Conservation (phyloP, 2,329 filamentous ascomycete species). For the Malbranchea cinnamomea region DNA sequence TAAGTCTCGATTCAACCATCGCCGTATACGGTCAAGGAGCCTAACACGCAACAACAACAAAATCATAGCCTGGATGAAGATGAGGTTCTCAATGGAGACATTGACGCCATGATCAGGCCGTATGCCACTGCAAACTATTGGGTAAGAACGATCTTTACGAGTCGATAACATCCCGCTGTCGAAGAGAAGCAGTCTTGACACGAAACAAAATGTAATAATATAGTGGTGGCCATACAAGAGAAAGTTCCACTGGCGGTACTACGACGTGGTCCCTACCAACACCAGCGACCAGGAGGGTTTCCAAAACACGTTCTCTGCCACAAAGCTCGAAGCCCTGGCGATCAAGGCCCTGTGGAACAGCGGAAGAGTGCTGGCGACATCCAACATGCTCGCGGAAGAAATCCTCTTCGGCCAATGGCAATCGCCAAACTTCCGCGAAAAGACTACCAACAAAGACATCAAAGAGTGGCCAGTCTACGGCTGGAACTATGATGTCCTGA, state of each 20-base stretch:
- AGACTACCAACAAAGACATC: conserved; percentile 32
- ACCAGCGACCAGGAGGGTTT: conserved; percentile 33
- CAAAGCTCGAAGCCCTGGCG: conserved; percentile 28
- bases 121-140: conserved; percentile 39
- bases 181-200: no score
- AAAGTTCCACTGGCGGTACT: conserved; percentile 40
- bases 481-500: conserved; percentile 40
- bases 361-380: conserved; percentile 33
- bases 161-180: no score
- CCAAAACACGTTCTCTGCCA: conserved; percentile 38
- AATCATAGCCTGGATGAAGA: conserved; percentile 27
- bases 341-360: conserved; percentile 32
- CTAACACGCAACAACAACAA: neutral
- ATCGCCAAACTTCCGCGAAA: conserved; percentile 39
- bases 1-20: no score
- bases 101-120: conserved; percentile 35
- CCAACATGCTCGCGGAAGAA: conserved; percentile 36
- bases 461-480: conserved; percentile 36
- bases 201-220: neutral
- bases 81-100: conserved; percentile 35
- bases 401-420: conserved; percentile 37
- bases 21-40: neutral
- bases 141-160: conserved; percentile 20
- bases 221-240: conserved; percentile 39
- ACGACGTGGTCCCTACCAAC: conserved; percentile 31